Base-by-base conservation (phyloP, 192 early-diverging fungal genomes). In the Podila horticola region DNA sequence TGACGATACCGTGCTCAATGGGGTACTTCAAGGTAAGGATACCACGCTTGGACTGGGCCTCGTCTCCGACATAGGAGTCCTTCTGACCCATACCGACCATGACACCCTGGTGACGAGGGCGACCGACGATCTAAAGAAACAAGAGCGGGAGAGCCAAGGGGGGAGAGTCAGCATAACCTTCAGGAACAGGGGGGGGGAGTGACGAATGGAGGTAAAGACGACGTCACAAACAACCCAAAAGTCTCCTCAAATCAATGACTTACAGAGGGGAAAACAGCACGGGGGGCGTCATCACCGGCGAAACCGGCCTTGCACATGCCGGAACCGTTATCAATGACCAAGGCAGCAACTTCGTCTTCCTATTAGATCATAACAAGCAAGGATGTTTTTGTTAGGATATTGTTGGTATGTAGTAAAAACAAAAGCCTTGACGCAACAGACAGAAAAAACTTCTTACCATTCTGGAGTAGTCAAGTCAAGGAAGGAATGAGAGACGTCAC, bases 251-350 rank as follows among this genome's bases (percentile, higher is more conserved):
- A 33, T 52, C 17, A 52, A 52, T 5, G 15, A 69, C 76, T 72
- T 81, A 81, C 76, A 64, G 70, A 72, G 60, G 76, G 76, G 76
- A 81, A 81, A 45, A 94, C 95, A 76, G 94, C 94, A 76, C 93
- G 93, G 51, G 94, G 94, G 58, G 94, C 94, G 71, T 96, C 94
- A 86, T 96, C 94, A 75, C 94, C 94, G 82, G 94, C 94, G 84
- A 96, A 96, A 82, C 94, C 94, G 86, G 94, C 94, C 90, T 96
- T 96, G 90, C 94, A 96, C 94, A 96, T 96, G 85, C 95, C 93
- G 84, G 95, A 96, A 85, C 95, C 94, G 85, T 95, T 95, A 86
- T 96, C 94, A 77, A 96, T 94, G 75, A 95, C 94, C 83, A 94
- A 91, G 83, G 93, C 93, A 75, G 92, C 93, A 75, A 94, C 91